These are phyloP conservation scores for Naganishia randhawae DNA, from an alignment of 768 basidiomycete species.

Conservation along the genomic window DNA sequence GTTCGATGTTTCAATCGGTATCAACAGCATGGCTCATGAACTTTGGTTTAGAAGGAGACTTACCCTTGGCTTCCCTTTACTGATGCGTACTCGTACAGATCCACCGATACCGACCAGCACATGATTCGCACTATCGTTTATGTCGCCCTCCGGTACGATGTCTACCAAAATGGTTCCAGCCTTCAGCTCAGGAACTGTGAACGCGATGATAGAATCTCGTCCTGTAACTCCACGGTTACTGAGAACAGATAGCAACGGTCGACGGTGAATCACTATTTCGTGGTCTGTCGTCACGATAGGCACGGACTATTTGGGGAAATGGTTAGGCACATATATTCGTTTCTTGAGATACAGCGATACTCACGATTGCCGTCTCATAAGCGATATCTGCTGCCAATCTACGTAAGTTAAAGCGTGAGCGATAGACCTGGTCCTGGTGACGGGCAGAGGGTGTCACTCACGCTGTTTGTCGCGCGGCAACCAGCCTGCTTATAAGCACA, in stretches of 20 bases:
- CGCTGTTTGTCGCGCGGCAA: conserved; percentile 36
- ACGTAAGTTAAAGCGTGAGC: background rate
- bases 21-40: background rate
- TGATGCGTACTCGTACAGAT: conserved; percentile 21
- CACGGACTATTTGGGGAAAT: background rate
- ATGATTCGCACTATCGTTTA: conserved; percentile 19
- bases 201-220: conserved; percentile 10
- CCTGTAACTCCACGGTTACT: conserved; percentile 21
- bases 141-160: background rate
- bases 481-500: conserved; percentile 38
- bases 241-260: conserved; percentile 21
- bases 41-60: background rate
- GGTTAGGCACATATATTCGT: background rate
- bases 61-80: conserved; percentile 24
- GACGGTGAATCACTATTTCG: conserved; percentile 24
- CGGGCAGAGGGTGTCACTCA: too few species aligned
- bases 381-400: background rate
- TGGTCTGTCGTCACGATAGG: conserved; percentile 24
- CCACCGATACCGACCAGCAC: conserved; percentile 25
- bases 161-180: conserved; percentile 29
- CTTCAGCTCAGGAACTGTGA: conserved; percentile 21
- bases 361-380: conserved; percentile 6
- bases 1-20: background rate
- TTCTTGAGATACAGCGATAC: background rate
- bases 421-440: too few species aligned